These are phyloP conservation scores for sorghum (Sorghum bicolor) DNA, from an alignment of 176 grass and related monocot species.

Conservation along the genomic window Sorghum_bicolor_NCBIv3 NC_012876.2:7864001-7864500, in stretches of 20 bases:
- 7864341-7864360: not conserved
- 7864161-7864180: not conserved
- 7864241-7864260: conserved; percentile 25
- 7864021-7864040: no score
- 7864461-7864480: not conserved
- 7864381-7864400: not conserved
- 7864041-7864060: no score
- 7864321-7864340: not conserved
- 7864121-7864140: not conserved
- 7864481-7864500: not conserved
- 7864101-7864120: not conserved
- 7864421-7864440: not conserved
- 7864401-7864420: not conserved
- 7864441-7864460: not conserved
- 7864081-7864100: not conserved
- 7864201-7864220: not conserved
- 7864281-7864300: conserved; percentile 14
- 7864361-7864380: not conserved
- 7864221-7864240: not conserved
- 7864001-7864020: no score
- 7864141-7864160: not conserved
- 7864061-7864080: no score
- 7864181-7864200: not conserved
- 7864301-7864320: not conserved
- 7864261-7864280: not conserved